Conservation (phyloP, 805 yeast genomes). For the Saturnispora mendoncae region DNA sequence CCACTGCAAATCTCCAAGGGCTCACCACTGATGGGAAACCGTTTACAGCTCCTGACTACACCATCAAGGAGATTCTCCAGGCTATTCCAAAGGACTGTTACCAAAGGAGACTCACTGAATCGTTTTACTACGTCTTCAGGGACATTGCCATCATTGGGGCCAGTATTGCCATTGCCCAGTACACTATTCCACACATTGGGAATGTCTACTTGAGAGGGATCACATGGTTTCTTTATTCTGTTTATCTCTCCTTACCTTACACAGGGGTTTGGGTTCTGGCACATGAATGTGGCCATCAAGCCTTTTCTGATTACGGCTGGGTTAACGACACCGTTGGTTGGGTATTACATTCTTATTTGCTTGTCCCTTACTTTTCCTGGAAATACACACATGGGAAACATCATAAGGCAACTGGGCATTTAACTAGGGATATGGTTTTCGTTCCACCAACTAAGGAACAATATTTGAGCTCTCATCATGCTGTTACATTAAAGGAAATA, state of each 20-base stretch:
- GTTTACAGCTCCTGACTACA: slow-evolving; percentile 64
- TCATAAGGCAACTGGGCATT: slow-evolving; percentile 83
- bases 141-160: slow-evolving; percentile 45
- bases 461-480: slow-evolving; percentile 31
- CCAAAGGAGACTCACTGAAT: slow-evolving; percentile 46
- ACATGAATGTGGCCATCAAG: slow-evolving; percentile 89
- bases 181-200: slow-evolving; percentile 44
- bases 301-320: slow-evolving; percentile 63
- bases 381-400: slow-evolving; percentile 76
- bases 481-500: slow-evolving; percentile 38
- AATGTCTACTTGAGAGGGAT: slow-evolving; percentile 36
- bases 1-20: slow-evolving; percentile 34
- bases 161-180: slow-evolving; percentile 46
- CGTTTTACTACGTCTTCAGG: slow-evolving; percentile 58
- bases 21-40: slow-evolving; percentile 55
- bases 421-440: slow-evolving; percentile 76
- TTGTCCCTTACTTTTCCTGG: slow-evolving; percentile 88
- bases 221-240: slow-evolving; percentile 51
- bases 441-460: slow-evolving; percentile 62
- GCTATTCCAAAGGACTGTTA: slow-evolving; percentile 72
- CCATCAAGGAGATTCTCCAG: slow-evolving; percentile 64
- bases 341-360: slow-evolving; percentile 66
- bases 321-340: slow-evolving; percentile 78
- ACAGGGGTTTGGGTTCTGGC: slow-evolving; percentile 83
- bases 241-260: slow-evolving; percentile 54